These are phyloP conservation scores for Septoria petroselini DNA, from an alignment of 2,329 filamentous ascomycete genomes.

Conservation along the genomic window DNA sequence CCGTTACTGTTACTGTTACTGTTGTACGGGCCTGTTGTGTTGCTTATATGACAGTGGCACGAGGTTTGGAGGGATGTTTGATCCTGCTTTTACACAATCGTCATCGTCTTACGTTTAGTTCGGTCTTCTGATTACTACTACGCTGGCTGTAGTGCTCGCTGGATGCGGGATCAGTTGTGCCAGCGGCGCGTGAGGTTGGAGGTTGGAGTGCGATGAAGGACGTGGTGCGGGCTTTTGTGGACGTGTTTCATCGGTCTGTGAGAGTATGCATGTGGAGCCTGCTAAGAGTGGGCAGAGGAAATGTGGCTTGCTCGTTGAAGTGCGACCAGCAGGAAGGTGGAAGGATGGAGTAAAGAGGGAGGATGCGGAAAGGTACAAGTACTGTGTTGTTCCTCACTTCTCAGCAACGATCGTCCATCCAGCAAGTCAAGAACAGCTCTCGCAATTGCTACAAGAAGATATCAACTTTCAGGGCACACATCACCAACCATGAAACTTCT, in stretches of 20 bases:
- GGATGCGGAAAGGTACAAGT: neutral
- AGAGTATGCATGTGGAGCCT: too few relatives aligned
- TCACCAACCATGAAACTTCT: conserved; percentile 30
- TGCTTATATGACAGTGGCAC: too few relatives aligned
- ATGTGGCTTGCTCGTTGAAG: too few relatives aligned
- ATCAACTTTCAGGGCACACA: neutral
- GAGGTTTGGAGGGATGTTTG: too few relatives aligned
- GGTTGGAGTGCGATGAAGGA: conserved; percentile 8
- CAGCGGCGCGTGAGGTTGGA: neutral
- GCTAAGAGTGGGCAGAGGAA: too few relatives aligned
- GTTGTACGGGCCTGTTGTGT: too few relatives aligned
- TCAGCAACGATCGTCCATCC: conserved; percentile 1
- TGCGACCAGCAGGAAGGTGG: too few relatives aligned
- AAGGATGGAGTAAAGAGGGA: neutral
- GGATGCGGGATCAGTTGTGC: conserved; percentile 6
- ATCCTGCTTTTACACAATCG: too few relatives aligned
- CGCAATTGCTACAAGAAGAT: neutral
- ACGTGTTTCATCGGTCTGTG: neutral
- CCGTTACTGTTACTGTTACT: too few relatives aligned
- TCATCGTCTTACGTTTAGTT: too few relatives aligned
- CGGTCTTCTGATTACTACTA: too few relatives aligned
- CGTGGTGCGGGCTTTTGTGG: conserved; percentile 1
- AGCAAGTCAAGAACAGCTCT: too few relatives aligned
- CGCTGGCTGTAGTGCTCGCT: conserved; percentile 1
- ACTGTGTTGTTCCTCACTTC: neutral